phyloP scores from a whole-genome alignment of 768 basidiomycete species.

The Hypholoma sublateritium region DNA sequence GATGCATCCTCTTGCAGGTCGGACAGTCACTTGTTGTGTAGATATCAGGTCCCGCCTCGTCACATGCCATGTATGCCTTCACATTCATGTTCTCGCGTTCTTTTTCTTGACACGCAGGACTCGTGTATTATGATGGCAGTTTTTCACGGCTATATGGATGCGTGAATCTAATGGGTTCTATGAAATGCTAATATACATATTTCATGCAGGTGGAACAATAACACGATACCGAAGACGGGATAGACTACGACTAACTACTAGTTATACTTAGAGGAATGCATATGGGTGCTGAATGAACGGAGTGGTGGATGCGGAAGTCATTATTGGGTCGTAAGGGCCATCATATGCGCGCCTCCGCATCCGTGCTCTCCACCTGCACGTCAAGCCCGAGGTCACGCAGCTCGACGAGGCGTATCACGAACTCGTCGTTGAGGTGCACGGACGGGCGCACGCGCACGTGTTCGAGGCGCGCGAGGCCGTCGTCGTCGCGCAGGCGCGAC shows the following conservation, averaged over 20 bases:
- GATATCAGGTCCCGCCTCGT: no score
- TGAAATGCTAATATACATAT: conserved; percentile 10
- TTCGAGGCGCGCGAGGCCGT: conserved; percentile 24
- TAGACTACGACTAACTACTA: conserved; percentile 4
- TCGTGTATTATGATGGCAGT: no score
- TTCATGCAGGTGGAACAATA: conserved; percentile 9
- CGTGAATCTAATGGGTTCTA: neutral
- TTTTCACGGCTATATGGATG: no score
- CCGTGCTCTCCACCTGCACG: conserved; percentile 20
- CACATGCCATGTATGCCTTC: no score
- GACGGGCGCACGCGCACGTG: conserved; percentile 25
- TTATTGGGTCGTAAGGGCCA: neutral
- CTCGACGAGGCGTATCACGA: conserved; percentile 25
- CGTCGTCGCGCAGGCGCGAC: conserved; percentile 28
- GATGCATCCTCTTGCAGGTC: no score
- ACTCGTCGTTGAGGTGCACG: conserved; percentile 23
- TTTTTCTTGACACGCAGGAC: no score
- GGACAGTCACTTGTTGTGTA: no score
- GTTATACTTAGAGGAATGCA: conserved; percentile 3
- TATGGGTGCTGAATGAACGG: neutral
- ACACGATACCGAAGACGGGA: conserved; percentile 5
- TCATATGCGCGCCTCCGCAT: neutral
- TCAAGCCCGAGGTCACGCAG: conserved; percentile 26
- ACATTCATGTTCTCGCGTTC: no score
- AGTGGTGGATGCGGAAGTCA: neutral